phyloP scores from a whole-genome alignment of 2,329 filamentous ascomycete genomes.

The Septoria linicola region DNA sequence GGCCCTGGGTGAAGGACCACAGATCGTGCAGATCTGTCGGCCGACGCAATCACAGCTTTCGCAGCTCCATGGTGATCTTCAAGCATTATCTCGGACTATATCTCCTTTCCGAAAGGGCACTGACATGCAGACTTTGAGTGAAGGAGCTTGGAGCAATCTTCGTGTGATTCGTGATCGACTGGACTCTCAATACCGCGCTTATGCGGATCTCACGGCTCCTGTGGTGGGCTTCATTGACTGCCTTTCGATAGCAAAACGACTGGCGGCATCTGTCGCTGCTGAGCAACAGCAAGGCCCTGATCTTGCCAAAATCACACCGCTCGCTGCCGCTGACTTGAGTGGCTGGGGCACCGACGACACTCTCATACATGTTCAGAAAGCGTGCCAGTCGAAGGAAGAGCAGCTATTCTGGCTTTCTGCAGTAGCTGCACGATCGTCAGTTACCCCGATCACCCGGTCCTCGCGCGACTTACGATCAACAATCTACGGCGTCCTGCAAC shows the following conservation, averaged over 20 bases:
- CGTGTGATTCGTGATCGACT: constrained; percentile 69
- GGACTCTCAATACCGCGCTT: constrained; percentile 67
- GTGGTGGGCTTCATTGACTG: constrained; percentile 77
- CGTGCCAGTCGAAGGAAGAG: constrained; percentile 24
- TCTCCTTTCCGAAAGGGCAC: constrained; percentile 13
- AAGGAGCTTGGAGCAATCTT: constrained; percentile 32
- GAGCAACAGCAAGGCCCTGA: neutral
- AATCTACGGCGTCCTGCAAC: constrained; percentile 66
- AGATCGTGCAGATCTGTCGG: constrained; percentile 67
- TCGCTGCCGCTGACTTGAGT: constrained; percentile 23
- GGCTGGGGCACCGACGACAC: constrained; percentile 29
- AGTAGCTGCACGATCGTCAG: constrained; percentile 23
- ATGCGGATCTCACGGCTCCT: constrained; percentile 80
- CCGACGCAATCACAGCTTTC: constrained; percentile 66
- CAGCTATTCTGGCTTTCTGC: constrained; percentile 29
- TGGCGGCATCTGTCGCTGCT: constrained; percentile 12
- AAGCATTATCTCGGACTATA: constrained; percentile 30
- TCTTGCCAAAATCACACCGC: constrained; percentile 25
- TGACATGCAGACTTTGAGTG: constrained; percentile 10
- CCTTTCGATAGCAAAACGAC: constrained; percentile 47
- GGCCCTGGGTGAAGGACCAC: constrained; percentile 65
- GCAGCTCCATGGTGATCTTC: constrained; percentile 77
- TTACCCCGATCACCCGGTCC: constrained; percentile 12
- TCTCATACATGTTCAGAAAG: constrained; percentile 23
- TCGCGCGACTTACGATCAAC: constrained; percentile 39